phyloP scores from a whole-genome alignment of 768 basidiomycete genomes.

The Russula ochroleuca region DNA sequence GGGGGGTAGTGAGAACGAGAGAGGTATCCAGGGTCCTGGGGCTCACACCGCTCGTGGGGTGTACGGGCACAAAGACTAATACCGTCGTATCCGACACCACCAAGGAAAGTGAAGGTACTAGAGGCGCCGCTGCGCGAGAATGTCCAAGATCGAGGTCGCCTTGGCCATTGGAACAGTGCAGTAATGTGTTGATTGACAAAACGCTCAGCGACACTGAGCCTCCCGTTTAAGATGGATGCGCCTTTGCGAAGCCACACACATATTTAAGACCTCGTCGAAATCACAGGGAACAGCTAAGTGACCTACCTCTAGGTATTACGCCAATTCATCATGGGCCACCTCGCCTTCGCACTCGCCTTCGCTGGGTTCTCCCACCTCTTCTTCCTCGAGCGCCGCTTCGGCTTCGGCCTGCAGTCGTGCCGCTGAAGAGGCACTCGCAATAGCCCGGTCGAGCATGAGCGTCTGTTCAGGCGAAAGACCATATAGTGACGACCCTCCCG shows the following conservation, averaged over 20 bases:
- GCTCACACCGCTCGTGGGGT: not conserved
- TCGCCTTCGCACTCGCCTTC: slow-evolving; percentile 36
- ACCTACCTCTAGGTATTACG: not conserved
- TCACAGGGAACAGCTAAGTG: not conserved
- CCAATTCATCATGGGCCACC: not conserved
- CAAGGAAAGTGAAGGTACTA: not conserved
- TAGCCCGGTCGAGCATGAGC: slow-evolving; percentile 63
- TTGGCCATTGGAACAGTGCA: not conserved
- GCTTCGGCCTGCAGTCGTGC: slow-evolving; percentile 78
- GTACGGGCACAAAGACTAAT: not conserved
- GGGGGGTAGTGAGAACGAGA: not conserved
- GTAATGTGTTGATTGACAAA: not conserved
- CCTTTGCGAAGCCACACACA: not conserved
- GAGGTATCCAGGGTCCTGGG: not conserved
- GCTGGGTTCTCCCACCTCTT: slow-evolving; percentile 42
- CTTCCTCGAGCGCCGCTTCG: slow-evolving; percentile 70
- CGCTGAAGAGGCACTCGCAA: slow-evolving; percentile 67
- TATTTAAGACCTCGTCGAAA: not conserved
- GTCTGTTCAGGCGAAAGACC: slow-evolving; percentile 73
- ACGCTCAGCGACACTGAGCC: not conserved
- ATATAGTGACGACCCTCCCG: slow-evolving; percentile 48
- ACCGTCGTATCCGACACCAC: not conserved
- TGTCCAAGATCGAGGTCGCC: not conserved
- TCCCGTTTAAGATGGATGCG: not conserved
- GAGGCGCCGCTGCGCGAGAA: not conserved